These are phyloP conservation scores for Hypholoma sublateritium DNA, from an alignment of 768 basidiomycete species.

Conservation along the genomic window DNA sequence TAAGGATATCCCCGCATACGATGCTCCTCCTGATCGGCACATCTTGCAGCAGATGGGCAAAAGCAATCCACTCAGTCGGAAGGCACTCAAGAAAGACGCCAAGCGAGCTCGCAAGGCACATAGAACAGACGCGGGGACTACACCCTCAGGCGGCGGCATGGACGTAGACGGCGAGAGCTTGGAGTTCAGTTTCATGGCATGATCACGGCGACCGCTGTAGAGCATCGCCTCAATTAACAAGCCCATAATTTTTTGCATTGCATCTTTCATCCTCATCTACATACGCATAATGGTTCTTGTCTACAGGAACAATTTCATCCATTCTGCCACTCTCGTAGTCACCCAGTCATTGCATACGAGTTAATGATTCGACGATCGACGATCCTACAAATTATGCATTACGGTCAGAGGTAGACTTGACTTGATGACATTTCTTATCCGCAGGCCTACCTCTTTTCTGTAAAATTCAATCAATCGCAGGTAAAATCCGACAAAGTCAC, in stretches of 20 bases:
- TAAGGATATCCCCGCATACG: constrained; percentile 53
- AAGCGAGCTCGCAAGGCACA: constrained; percentile 61
- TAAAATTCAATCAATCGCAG: too few species aligned
- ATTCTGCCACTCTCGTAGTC: neutral
- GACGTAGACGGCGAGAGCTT: constrained; percentile 47
- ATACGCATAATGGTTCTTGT: neutral
- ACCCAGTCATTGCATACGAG: neutral
- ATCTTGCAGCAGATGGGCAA: constrained; percentile 45
- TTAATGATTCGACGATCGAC: neutral
- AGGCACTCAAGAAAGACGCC: constrained; percentile 59
- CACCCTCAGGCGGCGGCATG: constrained; percentile 31
- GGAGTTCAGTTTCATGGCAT: constrained; percentile 49
- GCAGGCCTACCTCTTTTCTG: too few species aligned
- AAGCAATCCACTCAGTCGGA: constrained; percentile 61
- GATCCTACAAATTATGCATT: too few species aligned
- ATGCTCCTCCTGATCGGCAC: constrained; percentile 48
- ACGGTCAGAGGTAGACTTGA: too few species aligned
- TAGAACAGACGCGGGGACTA: constrained; percentile 24
- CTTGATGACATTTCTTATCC: too few species aligned
- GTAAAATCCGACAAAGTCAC: too few species aligned
- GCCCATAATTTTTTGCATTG: too few species aligned
- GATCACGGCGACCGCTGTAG: neutral
- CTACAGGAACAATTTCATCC: neutral
- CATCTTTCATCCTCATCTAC: neutral
- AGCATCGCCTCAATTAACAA: too few species aligned